Conservation (phyloP, 257 asterid species). For the Solanum habrochaites region DNA sequence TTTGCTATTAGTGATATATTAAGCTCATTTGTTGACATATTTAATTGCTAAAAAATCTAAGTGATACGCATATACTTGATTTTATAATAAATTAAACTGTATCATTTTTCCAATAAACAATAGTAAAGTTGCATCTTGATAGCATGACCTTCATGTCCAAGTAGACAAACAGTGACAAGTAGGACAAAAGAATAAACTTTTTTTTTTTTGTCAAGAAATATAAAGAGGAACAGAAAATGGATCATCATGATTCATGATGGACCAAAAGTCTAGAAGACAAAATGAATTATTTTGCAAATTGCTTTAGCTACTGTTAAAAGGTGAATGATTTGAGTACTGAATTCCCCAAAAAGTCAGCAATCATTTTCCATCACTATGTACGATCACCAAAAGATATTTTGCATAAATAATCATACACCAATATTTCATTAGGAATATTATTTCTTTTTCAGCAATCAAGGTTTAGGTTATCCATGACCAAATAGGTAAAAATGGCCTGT, state of each 20-base stretch:
- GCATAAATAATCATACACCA: not conserved
- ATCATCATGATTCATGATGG: not conserved
- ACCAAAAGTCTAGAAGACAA: not conserved
- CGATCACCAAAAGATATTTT: not conserved
- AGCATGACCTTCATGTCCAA: too few species aligned
- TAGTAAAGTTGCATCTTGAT: not conserved
- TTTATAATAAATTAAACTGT: too few species aligned
- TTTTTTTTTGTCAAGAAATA: not conserved
- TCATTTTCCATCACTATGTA: not conserved
- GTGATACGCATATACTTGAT: too few species aligned
- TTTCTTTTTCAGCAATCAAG: not conserved
- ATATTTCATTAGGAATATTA: not conserved
- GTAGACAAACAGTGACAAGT: not conserved
- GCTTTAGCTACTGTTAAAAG: not conserved
- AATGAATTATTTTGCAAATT: not conserved
- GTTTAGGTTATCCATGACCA: not conserved
- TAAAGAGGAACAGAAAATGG: not conserved
- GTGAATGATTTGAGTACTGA: not conserved
- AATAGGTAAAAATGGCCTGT: not conserved
- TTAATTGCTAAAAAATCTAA: too few species aligned
- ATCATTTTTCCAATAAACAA: too few species aligned
- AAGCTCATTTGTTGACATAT: too few species aligned
- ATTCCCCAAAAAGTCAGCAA: not conserved
- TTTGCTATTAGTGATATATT: too few species aligned
- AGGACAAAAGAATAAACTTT: not conserved